Conservation (phyloP, 495 filamentous ascomycete species). For the Pyronema omphalodes region DNA sequence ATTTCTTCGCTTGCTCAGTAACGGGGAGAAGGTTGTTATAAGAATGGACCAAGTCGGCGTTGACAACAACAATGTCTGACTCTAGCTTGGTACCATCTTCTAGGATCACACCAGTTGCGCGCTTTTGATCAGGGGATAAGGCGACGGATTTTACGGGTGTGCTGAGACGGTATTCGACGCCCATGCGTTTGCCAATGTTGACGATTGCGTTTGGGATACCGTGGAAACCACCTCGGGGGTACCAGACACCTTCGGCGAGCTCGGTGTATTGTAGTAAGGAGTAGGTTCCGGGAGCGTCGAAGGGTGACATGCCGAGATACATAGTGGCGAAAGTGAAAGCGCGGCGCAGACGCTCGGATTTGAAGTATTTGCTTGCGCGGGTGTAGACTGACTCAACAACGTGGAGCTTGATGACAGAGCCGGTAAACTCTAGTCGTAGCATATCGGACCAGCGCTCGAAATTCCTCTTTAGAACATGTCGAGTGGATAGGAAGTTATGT, state of each 20-base stretch:
- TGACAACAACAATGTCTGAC: constrained; percentile 45
- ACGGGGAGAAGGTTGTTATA: constrained; percentile 44
- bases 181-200: constrained; percentile 34
- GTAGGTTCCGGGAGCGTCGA: constrained; percentile 54
- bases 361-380: constrained; percentile 42
- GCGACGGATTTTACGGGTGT: constrained; percentile 34
- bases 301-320: constrained; percentile 63
- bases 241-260: constrained; percentile 55
- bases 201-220: constrained; percentile 38
- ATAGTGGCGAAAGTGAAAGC: constrained; percentile 58
- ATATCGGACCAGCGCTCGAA: constrained; percentile 39
- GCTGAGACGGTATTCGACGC: constrained; percentile 39
- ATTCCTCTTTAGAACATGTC: constrained; percentile 42
- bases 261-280: constrained; percentile 55
- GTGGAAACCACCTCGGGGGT: constrained; percentile 50
- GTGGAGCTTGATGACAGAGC: constrained; percentile 36
- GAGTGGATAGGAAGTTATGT: constrained; percentile 45
- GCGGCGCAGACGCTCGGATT: constrained; percentile 42
- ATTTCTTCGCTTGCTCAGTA: constrained; percentile 29
- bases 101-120: constrained; percentile 37
- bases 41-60: constrained; percentile 52
- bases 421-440: constrained; percentile 33
- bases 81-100: constrained; percentile 32
- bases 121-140: constrained; percentile 28
- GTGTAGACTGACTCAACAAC: constrained; percentile 40